These are phyloP conservation scores for Tricholoma hemisulphureum DNA, from an alignment of 768 basidiomycete species.

Conservation along the genomic window DNA sequence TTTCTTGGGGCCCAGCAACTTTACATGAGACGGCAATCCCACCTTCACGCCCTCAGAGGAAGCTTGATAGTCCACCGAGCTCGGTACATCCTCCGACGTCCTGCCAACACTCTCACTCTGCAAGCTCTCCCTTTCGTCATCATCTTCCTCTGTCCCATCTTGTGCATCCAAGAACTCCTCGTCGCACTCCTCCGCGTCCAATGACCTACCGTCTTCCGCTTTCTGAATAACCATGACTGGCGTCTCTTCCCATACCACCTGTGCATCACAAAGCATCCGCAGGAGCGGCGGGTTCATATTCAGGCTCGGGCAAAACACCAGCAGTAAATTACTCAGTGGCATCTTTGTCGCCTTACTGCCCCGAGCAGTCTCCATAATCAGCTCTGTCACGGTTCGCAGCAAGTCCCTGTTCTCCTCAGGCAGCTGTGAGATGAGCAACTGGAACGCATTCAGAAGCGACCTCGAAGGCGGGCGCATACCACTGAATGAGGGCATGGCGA, in stretches of 20 bases:
- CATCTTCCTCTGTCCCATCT: constrained; percentile 26
- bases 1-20: constrained; percentile 12
- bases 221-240: constrained; percentile 32
- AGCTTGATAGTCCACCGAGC: constrained; percentile 36
- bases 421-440: constrained; percentile 61
- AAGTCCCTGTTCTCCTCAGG: constrained; percentile 83
- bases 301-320: constrained; percentile 86
- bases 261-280: constrained; percentile 69
- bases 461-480: constrained; percentile 62
- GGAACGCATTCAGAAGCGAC: constrained; percentile 54
- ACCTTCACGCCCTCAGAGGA: constrained; percentile 28
- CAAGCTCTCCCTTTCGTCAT: constrained; percentile 21
- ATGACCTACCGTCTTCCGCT: constrained; percentile 24
- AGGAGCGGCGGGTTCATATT: constrained; percentile 75
- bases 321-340: constrained; percentile 84
- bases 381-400: constrained; percentile 75
- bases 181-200: constrained; percentile 15
- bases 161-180: constrained; percentile 26
- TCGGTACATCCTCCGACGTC: constrained; percentile 27
- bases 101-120: constrained; percentile 24
- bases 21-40: constrained; percentile 13
- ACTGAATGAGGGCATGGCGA: constrained; percentile 68
- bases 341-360: constrained; percentile 79
- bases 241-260: constrained; percentile 58
- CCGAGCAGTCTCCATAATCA: constrained; percentile 73